Percentiles rank a stretch among this genome's conserved stretches.
These are phyloP conservation scores for Trichocladium antarcticum DNA, from an alignment of 495 filamentous ascomycete genomes.

Conservation along the genomic window DNA sequence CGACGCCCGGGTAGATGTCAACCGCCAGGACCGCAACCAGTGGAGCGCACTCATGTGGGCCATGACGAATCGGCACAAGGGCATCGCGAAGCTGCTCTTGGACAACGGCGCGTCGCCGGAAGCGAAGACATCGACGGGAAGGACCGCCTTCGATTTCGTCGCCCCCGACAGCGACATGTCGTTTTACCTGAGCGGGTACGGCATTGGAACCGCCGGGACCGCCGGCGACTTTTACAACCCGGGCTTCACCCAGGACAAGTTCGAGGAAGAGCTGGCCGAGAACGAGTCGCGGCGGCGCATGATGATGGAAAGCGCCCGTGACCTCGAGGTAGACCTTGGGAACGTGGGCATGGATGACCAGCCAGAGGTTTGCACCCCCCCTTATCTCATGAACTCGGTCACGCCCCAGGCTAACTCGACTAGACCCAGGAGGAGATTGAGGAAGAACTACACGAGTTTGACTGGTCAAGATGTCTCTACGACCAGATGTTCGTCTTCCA, in stretches of 20 bases:
- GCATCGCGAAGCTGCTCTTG: constrained; percentile 80
- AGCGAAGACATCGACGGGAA: constrained; percentile 82
- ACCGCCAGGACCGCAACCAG: constrained; percentile 87
- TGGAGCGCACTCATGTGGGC: constrained; percentile 99
- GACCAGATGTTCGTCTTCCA: constrained; percentile 99
- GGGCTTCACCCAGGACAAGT: constrained; percentile 83
- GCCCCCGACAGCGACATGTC: constrained; percentile 93
- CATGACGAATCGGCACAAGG: constrained; percentile 96
- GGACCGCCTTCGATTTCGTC: constrained; percentile 95
- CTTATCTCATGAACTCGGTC: background rate
- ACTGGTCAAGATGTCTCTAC: constrained; percentile 91
- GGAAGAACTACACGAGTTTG: constrained; percentile 84
- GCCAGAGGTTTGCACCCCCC: constrained; percentile 56
- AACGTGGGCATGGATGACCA: constrained; percentile 94
- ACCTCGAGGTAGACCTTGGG: constrained; percentile 91
- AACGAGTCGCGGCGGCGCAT: constrained; percentile 91
- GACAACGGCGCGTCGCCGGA: constrained; percentile 93
- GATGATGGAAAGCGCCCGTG: constrained; percentile 99
- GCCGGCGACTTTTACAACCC: constrained; percentile 90
- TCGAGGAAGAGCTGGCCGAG: constrained; percentile 95
- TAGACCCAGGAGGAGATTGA: constrained; percentile 76
- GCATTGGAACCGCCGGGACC: constrained; percentile 76
- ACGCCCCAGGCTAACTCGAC: background rate
- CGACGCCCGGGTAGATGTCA: constrained; percentile 77
- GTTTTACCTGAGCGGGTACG: constrained; percentile 86